Percentiles rank a stretch among this genome's conserved stretches.
Evolutionary conservation across 1,139 yeast species (phyloP).

Genomic region (Candida pseudoviswanathii): DNA sequence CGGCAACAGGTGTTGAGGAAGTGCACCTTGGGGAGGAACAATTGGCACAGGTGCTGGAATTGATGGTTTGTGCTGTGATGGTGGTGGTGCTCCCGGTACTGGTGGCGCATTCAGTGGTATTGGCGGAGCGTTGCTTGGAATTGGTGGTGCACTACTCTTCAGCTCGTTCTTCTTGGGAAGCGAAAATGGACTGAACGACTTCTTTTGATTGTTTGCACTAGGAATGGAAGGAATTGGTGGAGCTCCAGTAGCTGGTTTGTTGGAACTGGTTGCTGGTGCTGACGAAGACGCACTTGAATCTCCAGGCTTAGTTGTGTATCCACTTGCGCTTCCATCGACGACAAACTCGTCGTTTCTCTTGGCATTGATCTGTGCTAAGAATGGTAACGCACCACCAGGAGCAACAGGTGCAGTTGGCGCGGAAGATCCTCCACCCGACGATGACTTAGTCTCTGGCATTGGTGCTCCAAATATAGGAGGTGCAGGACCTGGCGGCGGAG

Average conservation of each 20-base stretch:
- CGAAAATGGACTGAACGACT: constrained; percentile 12
- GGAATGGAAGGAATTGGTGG: constrained; percentile 9
- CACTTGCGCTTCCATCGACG: constrained; percentile 30
- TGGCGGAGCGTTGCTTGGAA: constrained; percentile 12
- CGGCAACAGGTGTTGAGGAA: constrained; percentile 6
- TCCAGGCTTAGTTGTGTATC: constrained; percentile 21
- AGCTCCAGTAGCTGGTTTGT: constrained; percentile 1
- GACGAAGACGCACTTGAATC: constrained; percentile 20
- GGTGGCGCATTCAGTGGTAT: constrained; percentile 17
- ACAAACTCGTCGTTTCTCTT: constrained; percentile 39
- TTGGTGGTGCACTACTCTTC: constrained; percentile 13
- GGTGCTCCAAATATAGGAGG: constrained; percentile 21
- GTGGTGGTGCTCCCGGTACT: constrained; percentile 18
- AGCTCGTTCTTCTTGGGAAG: constrained; percentile 10
- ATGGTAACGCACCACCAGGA: constrained; percentile 38
- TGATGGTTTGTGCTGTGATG: constrained; percentile 1
- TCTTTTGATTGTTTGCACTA: constrained; percentile 1
- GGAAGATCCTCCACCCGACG: constrained; percentile 12
- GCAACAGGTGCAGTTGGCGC: constrained; percentile 20
- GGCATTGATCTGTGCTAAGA: constrained; percentile 45
- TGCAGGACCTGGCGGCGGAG: constrained; percentile 18
- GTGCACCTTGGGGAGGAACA: constrained; percentile 9
- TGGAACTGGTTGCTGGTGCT: constrained; percentile 16
- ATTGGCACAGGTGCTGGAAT: constrained; percentile 4
- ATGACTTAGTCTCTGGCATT: constrained; percentile 7